Conservation (phyloP, 2,329 filamentous ascomycete species). For the Penicillium vulpinum region DNA sequence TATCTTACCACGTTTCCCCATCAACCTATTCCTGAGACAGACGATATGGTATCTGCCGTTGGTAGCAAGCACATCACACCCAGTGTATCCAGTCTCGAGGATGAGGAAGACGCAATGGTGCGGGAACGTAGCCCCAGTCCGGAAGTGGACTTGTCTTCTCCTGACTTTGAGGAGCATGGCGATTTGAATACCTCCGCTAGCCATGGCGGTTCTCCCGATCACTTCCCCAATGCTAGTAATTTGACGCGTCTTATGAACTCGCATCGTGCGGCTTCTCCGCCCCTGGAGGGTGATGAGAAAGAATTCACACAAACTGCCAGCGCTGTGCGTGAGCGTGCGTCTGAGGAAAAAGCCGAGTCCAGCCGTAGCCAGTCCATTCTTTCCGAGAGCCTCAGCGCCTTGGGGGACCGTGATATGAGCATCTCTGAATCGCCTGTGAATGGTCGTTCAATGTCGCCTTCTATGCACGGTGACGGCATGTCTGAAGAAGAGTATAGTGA, state of each 20-base stretch:
- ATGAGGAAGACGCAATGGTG: constrained; percentile 63
- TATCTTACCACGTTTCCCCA: constrained; percentile 87
- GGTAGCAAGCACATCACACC: constrained; percentile 72
- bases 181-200: constrained; percentile 56
- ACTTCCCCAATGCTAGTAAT: constrained; percentile 58
- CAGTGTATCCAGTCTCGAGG: constrained; percentile 73
- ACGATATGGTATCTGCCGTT: constrained; percentile 52
- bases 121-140: constrained; percentile 77
- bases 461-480: constrained; percentile 30
- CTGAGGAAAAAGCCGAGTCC: constrained; percentile 37
- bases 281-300: constrained; percentile 89
- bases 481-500: constrained; percentile 36
- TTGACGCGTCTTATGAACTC: constrained; percentile 62
- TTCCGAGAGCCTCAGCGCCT: constrained; percentile 47
- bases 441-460: constrained; percentile 32
- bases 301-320: constrained; percentile 96
- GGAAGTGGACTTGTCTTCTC: constrained; percentile 85
- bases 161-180: constrained; percentile 75
- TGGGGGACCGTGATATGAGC: constrained; percentile 31
- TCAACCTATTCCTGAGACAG: constrained; percentile 72
- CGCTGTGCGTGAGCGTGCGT: constrained; percentile 65
- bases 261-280: constrained; percentile 76
- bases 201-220: constrained; percentile 56
- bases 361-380: constrained; percentile 35
- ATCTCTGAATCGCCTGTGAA: constrained; percentile 34